Evolutionary conservation across 106 monocot species (phyloP), one percentile per base, ranked within the genome.

Genomic region (Agapanthus africanus): DNA sequence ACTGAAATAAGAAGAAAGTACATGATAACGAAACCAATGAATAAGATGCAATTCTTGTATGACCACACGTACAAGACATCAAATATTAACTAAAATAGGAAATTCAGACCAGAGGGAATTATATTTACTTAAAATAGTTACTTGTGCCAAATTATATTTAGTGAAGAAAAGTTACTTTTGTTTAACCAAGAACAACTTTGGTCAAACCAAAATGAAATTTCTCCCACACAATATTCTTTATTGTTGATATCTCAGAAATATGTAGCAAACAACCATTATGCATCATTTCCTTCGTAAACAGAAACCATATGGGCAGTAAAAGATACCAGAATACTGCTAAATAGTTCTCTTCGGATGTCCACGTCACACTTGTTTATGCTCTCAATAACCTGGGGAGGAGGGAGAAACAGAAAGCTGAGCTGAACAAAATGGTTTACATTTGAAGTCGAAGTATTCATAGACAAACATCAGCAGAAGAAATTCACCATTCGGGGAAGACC

Each of bases 281-380:
- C 30, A n/a, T n/a, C n/a, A n/a, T n/a, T n/a, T n/a, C n/a, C n/a
- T n/a, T n/a, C n/a, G 1, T 7, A 47, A 47, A 5, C 15, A 5
- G 2, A 47, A 47, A 47, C 19, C 46, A 47, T 47, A 13, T 19
- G 19, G 46, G 46, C 13, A 38, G 10, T 3, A 63, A 25, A 65
- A 70, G 31, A 72, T 91, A 95, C 95, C 83, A 95, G 67, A 52
- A 95, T 86, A 70, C 88, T 95, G 84, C 91, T 91, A 46, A 88
- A 91, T n/a, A 95, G 62, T 79, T 95, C 95, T 80, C 88, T 88
- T 54, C 88, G 80, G 28, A 95, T 95, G 69, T 95, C 95, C 59
- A 79, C 95, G 38, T 95, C 95, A 82, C 91, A 95, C 63, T 76
- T 95, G 70, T 95, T 95, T 79, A 95, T 91, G 80, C 91, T 88